A percentile compares a stretch with the other conserved stretches of the same genome.
phyloP scores from a whole-genome alignment of 495 filamentous ascomycete species.

The Talaromyces thailandensis region DNA sequence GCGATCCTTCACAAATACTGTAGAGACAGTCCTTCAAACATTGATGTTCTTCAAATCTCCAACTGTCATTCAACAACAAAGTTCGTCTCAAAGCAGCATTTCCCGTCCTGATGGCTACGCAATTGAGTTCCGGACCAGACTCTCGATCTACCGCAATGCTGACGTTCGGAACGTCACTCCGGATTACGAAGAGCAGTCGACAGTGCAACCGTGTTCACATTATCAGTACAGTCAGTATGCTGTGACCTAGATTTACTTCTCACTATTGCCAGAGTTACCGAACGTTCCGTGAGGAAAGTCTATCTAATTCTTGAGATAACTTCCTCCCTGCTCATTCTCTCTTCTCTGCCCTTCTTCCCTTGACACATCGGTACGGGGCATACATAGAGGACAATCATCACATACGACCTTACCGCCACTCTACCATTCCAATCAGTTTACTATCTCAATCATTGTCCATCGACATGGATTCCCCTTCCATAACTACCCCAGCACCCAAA shows the following conservation, averaged over 20 bases:
- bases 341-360: not conserved
- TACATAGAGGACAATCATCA: not conserved
- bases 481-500: not conserved
- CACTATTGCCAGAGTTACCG: not conserved
- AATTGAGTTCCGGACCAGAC: conserved; percentile 1
- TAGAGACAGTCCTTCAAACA: too few relatives aligned
- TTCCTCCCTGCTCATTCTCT: not conserved
- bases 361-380: not conserved
- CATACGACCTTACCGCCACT: not conserved
- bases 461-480: not conserved
- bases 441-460: not conserved
- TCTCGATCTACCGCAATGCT: conserved; percentile 1
- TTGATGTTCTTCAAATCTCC: too few relatives aligned
- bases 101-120: not conserved
- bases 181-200: not conserved
- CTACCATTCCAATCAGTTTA: not conserved
- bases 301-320: not conserved
- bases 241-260: not conserved
- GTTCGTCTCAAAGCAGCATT: not conserved
- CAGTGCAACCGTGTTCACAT: too few relatives aligned
- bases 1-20: too few relatives aligned
- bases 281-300: not conserved
- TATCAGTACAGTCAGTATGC: not conserved
- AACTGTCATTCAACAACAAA: not conserved
- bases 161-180: conserved; percentile 3